Percentiles rank a stretch among this genome's conserved stretches.
Conservation (phyloP, 2,329 filamentous ascomycete species). For the Microsporum ferrugineum region DNA sequence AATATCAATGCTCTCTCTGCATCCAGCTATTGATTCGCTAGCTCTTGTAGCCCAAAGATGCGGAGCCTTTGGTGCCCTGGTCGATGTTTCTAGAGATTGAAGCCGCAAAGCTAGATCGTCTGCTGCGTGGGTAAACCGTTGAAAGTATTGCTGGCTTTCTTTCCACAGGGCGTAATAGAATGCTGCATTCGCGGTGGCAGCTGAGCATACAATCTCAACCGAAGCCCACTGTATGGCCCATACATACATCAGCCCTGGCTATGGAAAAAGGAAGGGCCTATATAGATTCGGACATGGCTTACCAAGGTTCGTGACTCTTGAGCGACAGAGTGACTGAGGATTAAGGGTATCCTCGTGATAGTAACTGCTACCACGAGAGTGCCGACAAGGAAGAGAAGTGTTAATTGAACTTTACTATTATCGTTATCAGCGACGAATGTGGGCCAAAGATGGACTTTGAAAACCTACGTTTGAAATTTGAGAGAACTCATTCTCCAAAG, state of each 20-base stretch:
- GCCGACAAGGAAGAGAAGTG: constrained; percentile 13
- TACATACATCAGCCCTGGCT: neutral
- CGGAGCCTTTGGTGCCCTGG: neutral
- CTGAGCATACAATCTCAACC: constrained; percentile 14
- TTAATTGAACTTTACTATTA: constrained; percentile 14
- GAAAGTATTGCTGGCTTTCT: constrained; percentile 6
- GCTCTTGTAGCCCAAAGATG: neutral
- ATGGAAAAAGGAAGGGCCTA: neutral
- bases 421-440: neutral
- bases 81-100: neutral
- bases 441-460: too few species aligned
- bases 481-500: constrained; percentile 14
- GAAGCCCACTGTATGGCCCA: constrained; percentile 12
- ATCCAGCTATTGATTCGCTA: neutral
- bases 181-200: constrained; percentile 13
- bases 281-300: neutral
- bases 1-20: neutral
- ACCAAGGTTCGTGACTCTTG: constrained; percentile 14
- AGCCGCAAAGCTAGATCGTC: neutral
- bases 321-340: constrained; percentile 9
- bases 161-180: constrained; percentile 15
- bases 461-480: constrained; percentile 12
- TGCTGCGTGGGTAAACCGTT: neutral
- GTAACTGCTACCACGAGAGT: constrained; percentile 13
- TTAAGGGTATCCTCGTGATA: constrained; percentile 14